phyloP scores from a whole-genome alignment of 108 stramenopile genomes.

The Chaetoceros muelleri region DNA sequence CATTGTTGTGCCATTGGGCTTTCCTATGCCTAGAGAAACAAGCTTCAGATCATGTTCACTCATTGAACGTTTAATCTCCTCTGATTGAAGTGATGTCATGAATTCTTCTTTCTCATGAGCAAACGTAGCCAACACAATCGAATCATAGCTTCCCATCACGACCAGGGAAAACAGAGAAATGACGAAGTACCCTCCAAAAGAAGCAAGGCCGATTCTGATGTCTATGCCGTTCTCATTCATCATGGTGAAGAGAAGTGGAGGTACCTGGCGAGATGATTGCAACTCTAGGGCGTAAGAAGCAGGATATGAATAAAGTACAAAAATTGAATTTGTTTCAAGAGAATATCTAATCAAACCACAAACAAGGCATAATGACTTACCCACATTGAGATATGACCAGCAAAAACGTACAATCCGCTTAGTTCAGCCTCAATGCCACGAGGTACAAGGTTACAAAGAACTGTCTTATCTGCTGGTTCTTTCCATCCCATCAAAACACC shows the following conservation, averaged over 20 bases:
- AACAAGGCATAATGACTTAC: too few relatives aligned
- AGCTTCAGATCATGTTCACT: not conserved
- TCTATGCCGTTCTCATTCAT: constrained; percentile 57
- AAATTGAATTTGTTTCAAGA: too few relatives aligned
- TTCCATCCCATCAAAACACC: constrained; percentile 63
- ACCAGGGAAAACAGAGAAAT: constrained; percentile 10
- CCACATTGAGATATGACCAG: constrained; percentile 52
- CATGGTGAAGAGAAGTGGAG: constrained; percentile 51
- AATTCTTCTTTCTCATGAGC: not conserved
- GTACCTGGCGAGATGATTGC: too few relatives aligned
- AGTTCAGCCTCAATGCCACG: constrained; percentile 66
- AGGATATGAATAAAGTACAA: too few relatives aligned
- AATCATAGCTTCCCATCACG: constrained; percentile 23
- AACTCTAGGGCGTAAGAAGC: too few relatives aligned
- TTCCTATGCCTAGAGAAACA: too few relatives aligned
- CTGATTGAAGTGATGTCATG: not conserved
- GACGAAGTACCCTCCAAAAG: constrained; percentile 19
- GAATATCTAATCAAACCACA: too few relatives aligned
- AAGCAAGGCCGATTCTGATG: constrained; percentile 28
- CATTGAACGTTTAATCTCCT: not conserved
- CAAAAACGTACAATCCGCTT: constrained; percentile 62
- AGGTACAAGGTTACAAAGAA: constrained; percentile 37
- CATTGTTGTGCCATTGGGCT: too few relatives aligned
- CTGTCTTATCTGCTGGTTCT: constrained; percentile 40
- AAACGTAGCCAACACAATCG: not conserved